phyloP scores from a whole-genome alignment of 2,329 filamentous ascomycete species.

The Seiridium cupressi region DNA sequence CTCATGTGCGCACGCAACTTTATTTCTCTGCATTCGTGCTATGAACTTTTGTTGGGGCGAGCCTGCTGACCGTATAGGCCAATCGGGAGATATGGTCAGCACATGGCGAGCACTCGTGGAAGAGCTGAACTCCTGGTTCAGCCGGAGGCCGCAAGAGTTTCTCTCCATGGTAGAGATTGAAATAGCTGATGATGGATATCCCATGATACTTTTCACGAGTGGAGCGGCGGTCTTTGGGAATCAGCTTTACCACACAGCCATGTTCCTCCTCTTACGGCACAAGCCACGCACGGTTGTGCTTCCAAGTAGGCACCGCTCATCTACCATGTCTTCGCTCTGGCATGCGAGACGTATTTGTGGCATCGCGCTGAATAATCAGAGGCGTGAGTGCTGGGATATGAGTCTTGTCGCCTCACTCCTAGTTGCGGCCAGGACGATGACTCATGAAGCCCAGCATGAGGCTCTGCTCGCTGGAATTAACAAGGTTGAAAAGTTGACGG shows the following conservation, averaged over 20 bases:
- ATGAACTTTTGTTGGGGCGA: conserved; percentile 28
- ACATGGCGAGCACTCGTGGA: conserved; percentile 30
- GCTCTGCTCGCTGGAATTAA: conserved; percentile 38
- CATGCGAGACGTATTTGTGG: conserved; percentile 48
- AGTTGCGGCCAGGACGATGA: conserved; percentile 43
- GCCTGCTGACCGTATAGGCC: conserved; percentile 10
- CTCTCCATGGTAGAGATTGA: conserved; percentile 32
- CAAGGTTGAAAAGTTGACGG: conserved; percentile 36
- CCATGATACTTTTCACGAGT: conserved; percentile 35
- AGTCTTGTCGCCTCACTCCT: conserved; percentile 44
- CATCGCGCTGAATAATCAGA: conserved; percentile 45
- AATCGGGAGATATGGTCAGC: conserved; percentile 16
- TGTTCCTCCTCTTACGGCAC: conserved; percentile 49
- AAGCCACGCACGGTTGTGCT: conserved; percentile 42
- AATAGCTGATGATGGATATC: conserved; percentile 28
- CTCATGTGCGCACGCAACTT: conserved; percentile 19
- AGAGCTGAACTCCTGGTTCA: conserved; percentile 30
- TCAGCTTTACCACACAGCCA: conserved; percentile 56
- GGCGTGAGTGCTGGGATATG: conserved; percentile 44
- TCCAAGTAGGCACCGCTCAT: conserved; percentile 25
- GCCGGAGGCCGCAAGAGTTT: conserved; percentile 27
- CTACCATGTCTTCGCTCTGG: conserved; percentile 41
- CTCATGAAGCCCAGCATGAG: conserved; percentile 45
- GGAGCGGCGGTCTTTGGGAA: conserved; percentile 46
- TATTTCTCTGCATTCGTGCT: conserved; percentile 32